Conservation (phyloP, 768 basidiomycete genomes). For the Leccinum variicolor region DNA sequence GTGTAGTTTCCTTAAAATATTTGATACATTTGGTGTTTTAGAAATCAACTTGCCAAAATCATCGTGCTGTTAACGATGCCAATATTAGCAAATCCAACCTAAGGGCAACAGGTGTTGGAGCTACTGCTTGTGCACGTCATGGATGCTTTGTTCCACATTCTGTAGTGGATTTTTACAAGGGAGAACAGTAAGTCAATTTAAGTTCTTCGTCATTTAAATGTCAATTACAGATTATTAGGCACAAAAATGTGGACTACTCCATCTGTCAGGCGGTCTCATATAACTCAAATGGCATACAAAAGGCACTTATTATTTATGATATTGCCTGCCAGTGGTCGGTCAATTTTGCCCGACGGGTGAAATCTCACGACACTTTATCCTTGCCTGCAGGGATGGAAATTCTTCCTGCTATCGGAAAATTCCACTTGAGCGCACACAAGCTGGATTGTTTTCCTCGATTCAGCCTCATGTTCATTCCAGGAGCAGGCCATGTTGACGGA, state of each 20-base stretch:
- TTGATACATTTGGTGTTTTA: neutral
- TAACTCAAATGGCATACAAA: neutral
- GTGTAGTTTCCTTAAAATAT: neutral
- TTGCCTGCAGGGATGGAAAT: neutral
- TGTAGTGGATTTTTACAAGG: slow-evolving; percentile 32
- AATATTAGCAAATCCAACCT: neutral
- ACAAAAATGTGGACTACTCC: slow-evolving; percentile 29
- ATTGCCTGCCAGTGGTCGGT: slow-evolving; percentile 26
- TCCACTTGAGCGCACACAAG: slow-evolving; percentile 31
- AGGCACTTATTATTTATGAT: slow-evolving; percentile 26
- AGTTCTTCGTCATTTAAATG: neutral
- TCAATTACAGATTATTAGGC: slow-evolving; percentile 8
- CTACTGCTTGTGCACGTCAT: neutral
- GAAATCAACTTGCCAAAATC: neutral
- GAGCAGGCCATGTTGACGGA: slow-evolving; percentile 27
- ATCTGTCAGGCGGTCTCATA: slow-evolving; percentile 19
- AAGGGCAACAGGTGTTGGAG: neutral
- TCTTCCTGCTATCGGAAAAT: slow-evolving; percentile 21
- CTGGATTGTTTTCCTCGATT: slow-evolving; percentile 24
- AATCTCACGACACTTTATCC: neutral
- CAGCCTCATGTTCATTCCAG: slow-evolving; percentile 14
- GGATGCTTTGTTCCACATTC: slow-evolving; percentile 23
- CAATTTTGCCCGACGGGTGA: slow-evolving; percentile 5
- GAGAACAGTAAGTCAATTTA: slow-evolving; percentile 12
- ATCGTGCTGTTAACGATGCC: neutral